Conservation (phyloP, 163 green algal genomes). For the Prototheca wickerhamii region DNA sequence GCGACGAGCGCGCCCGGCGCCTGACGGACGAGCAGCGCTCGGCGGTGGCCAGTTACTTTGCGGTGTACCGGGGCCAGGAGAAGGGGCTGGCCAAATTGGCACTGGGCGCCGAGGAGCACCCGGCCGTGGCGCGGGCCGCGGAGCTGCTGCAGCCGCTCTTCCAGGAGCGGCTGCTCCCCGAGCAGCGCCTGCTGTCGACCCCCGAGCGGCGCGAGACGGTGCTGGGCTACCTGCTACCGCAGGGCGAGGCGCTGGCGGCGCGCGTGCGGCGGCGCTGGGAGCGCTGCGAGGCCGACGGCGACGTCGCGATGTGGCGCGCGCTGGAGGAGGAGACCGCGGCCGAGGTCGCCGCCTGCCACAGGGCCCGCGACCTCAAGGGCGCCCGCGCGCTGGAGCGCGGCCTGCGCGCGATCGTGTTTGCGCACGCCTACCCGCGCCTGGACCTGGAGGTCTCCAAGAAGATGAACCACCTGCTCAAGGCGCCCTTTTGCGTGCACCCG, state of each 20-base stretch:
- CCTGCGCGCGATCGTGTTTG: conserved; percentile 68
- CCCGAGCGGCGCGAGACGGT: conserved; percentile 42
- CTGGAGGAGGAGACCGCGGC: conserved; percentile 50
- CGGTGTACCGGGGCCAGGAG: conserved; percentile 76
- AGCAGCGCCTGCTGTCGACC: conserved; percentile 72
- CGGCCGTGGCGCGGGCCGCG: conserved; percentile 52
- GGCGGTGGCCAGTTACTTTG: conserved; percentile 79
- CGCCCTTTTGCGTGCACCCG: conserved; percentile 97
- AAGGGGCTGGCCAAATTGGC: conserved; percentile 48
- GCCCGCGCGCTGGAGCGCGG: conserved; percentile 29
- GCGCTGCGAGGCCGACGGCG: neutral
- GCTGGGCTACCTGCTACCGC: conserved; percentile 66
- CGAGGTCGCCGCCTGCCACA: no score
- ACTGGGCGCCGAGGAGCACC: conserved; percentile 43
- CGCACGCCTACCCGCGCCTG: conserved; percentile 87
- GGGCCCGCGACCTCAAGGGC: neutral
- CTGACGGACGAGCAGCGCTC: conserved; percentile 84
- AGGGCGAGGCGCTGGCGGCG: conserved; percentile 20
- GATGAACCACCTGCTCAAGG: conserved; percentile 99
- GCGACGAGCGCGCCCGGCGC: conserved; percentile 72
- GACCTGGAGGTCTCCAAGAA: conserved; percentile 99
- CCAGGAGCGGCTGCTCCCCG: conserved; percentile 46
- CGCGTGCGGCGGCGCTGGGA: conserved; percentile 20
- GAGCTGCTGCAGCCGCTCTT: conserved; percentile 31
- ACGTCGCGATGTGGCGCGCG: conserved; percentile 49